Base-by-base conservation (phyloP, 768 basidiomycete genomes). In the Boletus rubroflammeus region DNA sequence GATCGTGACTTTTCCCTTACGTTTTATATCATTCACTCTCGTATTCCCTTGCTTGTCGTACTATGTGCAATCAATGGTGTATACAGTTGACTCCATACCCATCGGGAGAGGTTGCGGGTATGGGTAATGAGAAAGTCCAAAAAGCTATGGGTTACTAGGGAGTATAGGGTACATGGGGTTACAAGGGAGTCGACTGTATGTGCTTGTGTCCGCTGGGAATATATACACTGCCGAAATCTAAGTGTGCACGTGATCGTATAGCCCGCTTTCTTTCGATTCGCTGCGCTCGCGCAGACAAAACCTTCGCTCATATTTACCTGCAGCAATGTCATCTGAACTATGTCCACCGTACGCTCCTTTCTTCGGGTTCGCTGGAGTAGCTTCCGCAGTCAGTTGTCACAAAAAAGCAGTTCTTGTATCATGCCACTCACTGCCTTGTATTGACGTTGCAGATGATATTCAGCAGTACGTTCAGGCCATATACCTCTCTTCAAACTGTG, bases 291-390 rank as follows among this genome's bases (percentile, higher is more conserved):
- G 36, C 19, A 17, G 34, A 44, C 34, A 48, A 48, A 42, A 50
- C 44, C 5, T 34, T 47, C n/a, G 25, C 28, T 8, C 15, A 29
- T 42, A 57, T 53, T 40, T 32, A 31, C 34, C 48, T 40, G 25
- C 38, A 48, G 35, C 55, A 39, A 86, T 84, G 83, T 81, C 83
- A 25, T 55, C 68, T 49, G 69, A 71, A 41, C 59, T 81, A 47
- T 97, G 93, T 70, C 93, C 93, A 57, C 91, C 94, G 29, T 98
- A 90, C 69, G 95, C 95, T 47, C 91, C 93, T 48, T 98, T 98
- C 84, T 97, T 98, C 70, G 96, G 95, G 26, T 95, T 99, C 70
- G 95, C 89, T 47, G 96, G 96, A 47, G 96, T 98, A 29, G 90
- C 93, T n/a, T 81, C 88, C 25, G 85, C 96, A 47, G 96, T 97